phyloP scores from a whole-genome alignment of 225 moss, liverwort and hornwort genomes.

The Sphagnum tenellum region DNA sequence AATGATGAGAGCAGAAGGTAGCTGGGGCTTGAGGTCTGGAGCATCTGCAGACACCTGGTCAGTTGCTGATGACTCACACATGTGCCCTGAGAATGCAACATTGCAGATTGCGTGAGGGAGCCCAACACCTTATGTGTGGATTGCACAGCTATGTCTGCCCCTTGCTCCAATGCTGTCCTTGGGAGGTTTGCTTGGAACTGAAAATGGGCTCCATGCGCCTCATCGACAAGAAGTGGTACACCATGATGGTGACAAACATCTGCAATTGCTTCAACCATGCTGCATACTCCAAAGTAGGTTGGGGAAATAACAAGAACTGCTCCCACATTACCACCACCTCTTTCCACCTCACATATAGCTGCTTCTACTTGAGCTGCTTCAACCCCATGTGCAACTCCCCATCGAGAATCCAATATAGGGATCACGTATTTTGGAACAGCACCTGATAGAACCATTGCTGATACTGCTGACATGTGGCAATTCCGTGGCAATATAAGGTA shows the following conservation, averaged over 20 bases:
- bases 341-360: slow-evolving; percentile 39
- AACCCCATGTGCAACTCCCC: slow-evolving; percentile 64
- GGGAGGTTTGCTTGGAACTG: slow-evolving; percentile 60
- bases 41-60: slow-evolving; percentile 56
- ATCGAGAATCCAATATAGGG: slow-evolving; percentile 35
- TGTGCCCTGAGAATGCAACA: slow-evolving; percentile 64
- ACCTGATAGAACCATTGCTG: slow-evolving; percentile 82
- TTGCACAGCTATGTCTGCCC: slow-evolving; percentile 77
- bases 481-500: slow-evolving; percentile 73
- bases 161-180: slow-evolving; percentile 58
- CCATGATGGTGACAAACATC: slow-evolving; percentile 39
- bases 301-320: slow-evolving; percentile 86
- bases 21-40: slow-evolving; percentile 90
- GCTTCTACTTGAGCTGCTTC: slow-evolving; percentile 25
- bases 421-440: slow-evolving; percentile 62
- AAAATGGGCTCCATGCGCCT: slow-evolving; percentile 93
- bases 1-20: slow-evolving; percentile 88
- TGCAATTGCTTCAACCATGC: slow-evolving; percentile 37
- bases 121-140: slow-evolving; percentile 95
- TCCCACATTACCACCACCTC: slow-evolving; percentile 44
- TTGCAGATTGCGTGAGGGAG: slow-evolving; percentile 85
- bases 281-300: slow-evolving; percentile 79
- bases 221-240: slow-evolving; percentile 70
- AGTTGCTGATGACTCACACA: slow-evolving; percentile 36
- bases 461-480: slow-evolving; percentile 74